Evolutionary conservation across 2,329 filamentous ascomycete species (phyloP), one percentile per base, ranked within the genome.

Genomic region (Apiospora marii): DNA sequence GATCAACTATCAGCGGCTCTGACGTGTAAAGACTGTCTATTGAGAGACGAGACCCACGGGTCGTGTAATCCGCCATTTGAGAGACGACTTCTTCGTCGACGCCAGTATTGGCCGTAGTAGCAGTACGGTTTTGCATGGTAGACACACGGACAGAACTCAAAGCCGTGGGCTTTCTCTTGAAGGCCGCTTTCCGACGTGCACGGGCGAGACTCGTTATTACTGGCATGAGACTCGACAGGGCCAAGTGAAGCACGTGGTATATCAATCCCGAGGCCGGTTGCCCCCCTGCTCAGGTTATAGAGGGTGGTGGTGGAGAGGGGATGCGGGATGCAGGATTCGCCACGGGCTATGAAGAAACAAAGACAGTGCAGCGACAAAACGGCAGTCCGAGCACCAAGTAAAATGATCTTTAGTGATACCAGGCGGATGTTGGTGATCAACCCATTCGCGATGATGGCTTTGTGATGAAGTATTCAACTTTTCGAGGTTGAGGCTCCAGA

Each of bases 1-100:
- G 75, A 79, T 97, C 95, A 71, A 84, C 85, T 76, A 97, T 89
- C 24, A 86, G 85, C 16, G 93, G 92, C 53, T 83, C 82, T 22
- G 81, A 82, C 10, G 86, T 89, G 81, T 92, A 93, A 72, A 93
- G 82, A 75, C 69, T 58, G 74, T 74, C 49, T 67, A 74, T 74
- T 70, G 73, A 73, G 72, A 74, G 71, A 78, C 72, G 69, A 76
- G 74, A 68, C 53, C 53, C 69, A 70, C 74, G 67, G 71, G 70
- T 67, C 70, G 71, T 34, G 70, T 69, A 64, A 64, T 37, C 46
- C n/a, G 74, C 72, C 58, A 75, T 75, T 51, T 67, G 67, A 37
- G 73, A 74, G 58, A 73, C 72, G 46, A 74, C 27, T 51, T 74
- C 74, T 71, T 76, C 70, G 67, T 76, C 73, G 41, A 73, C 74